Evolutionary conservation across 1,139 yeast genomes (phyloP).

Genomic region (Taiozyma sp.): DNA sequence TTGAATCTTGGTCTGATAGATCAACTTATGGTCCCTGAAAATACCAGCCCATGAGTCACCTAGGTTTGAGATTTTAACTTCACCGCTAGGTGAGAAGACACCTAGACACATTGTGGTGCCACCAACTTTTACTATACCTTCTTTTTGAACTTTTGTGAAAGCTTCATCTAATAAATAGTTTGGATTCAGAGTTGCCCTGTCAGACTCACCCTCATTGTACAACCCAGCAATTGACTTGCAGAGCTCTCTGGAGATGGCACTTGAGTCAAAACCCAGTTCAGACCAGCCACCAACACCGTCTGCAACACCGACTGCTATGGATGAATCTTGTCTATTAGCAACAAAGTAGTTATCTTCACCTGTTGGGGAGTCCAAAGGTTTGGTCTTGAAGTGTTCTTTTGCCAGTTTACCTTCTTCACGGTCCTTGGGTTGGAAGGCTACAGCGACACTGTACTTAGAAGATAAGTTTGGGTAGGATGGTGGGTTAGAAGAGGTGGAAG

Average conservation of each 20-base stretch:
- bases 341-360: slow-evolving; percentile 89
- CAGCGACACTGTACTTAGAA: slow-evolving; percentile 50
- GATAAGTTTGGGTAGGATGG: slow-evolving; percentile 11
- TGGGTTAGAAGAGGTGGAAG: slow-evolving; percentile 3
- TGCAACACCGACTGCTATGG: slow-evolving; percentile 77
- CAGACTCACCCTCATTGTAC: slow-evolving; percentile 13
- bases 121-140: slow-evolving; percentile 75
- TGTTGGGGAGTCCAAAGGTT: slow-evolving; percentile 44
- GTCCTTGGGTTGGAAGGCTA: slow-evolving; percentile 72
- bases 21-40: slow-evolving; percentile 60
- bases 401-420: slow-evolving; percentile 40
- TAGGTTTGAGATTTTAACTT: slow-evolving; percentile 65
- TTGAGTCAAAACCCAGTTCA: slow-evolving; percentile 85
- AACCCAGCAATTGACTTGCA: slow-evolving; percentile 39
- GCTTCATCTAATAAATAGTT: slow-evolving; percentile 49
- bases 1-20: slow-evolving; percentile 71
- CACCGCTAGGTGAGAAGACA: slow-evolving; percentile 52
- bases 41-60: slow-evolving; percentile 97
- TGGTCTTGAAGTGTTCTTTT: slow-evolving; percentile 29
- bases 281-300: slow-evolving; percentile 99
- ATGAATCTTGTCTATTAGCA: slow-evolving; percentile 32
- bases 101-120: slow-evolving; percentile 96
- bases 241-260: slow-evolving; percentile 70
- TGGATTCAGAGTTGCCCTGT: slow-evolving; percentile 32
- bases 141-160: slow-evolving; percentile 45